These are phyloP conservation scores for Smithsoniella earleae DNA, from an alignment of 163 green algal species.

Conservation along the genomic window DNA sequence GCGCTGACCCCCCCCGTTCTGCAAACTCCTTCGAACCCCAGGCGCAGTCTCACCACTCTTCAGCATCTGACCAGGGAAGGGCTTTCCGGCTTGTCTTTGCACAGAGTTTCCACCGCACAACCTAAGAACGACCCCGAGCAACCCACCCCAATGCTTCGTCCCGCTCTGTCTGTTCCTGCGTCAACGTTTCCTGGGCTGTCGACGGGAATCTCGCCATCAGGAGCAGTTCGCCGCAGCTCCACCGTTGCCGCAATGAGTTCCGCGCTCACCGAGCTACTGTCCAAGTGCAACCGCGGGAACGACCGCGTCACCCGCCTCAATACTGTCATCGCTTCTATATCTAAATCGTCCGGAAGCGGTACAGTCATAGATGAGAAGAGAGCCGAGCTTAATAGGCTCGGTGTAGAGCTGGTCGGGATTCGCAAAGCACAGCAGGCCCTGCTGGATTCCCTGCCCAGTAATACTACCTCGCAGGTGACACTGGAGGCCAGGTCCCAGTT, in stretches of 20 bases:
- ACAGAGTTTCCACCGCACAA: not conserved
- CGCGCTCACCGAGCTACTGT: not conserved
- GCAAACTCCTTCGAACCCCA: too few relatives aligned
- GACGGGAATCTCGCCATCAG: too few relatives aligned
- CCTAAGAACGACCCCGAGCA: not conserved
- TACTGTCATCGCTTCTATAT: not conserved
- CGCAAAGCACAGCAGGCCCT: not conserved
- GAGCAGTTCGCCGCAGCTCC: not conserved
- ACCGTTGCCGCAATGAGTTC: not conserved
- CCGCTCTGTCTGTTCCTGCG: not conserved
- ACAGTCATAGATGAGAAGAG: too few relatives aligned
- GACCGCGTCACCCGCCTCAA: slow-evolving; percentile 1
- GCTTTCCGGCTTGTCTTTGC: not conserved
- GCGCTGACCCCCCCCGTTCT: too few relatives aligned
- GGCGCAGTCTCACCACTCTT: not conserved
- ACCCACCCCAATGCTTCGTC: not conserved
- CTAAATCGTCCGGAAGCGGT: not conserved
- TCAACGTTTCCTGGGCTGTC: too few relatives aligned
- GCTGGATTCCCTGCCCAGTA: not conserved
- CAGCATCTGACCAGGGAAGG: slow-evolving; percentile 8
- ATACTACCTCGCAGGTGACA: not conserved
- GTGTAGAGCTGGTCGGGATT: not conserved
- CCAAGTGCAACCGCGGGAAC: not conserved
- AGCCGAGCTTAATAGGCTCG: not conserved
- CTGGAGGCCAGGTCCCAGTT: not conserved